A percentile compares a stretch with the other conserved stretches of the same genome.
Evolutionary conservation across 2,329 filamentous ascomycete species (phyloP).

Genomic region (Stemphylium beticola): DNA sequence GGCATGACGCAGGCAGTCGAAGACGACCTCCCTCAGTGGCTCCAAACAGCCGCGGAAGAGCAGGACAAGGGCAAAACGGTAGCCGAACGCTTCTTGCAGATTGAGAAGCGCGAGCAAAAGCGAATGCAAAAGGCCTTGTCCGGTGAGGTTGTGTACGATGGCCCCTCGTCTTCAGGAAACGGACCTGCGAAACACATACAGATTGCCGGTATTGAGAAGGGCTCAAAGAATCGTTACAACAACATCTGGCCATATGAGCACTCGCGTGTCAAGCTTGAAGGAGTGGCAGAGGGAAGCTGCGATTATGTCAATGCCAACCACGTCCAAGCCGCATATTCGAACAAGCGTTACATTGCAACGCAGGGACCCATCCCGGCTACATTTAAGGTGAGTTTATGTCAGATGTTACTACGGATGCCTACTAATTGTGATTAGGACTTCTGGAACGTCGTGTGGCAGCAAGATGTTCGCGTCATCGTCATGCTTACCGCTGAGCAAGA

Average conservation of each 20-base stretch:
- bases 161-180: slow-evolving; percentile 40
- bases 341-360: slow-evolving; percentile 94
- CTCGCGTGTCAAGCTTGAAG: slow-evolving; percentile 79
- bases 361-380: slow-evolving; percentile 93
- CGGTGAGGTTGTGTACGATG: slow-evolving; percentile 64
- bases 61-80: slow-evolving; percentile 79
- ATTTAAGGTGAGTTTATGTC: slow-evolving; percentile 71
- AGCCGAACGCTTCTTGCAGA: slow-evolving; percentile 80
- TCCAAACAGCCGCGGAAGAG: slow-evolving; percentile 70
- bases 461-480: slow-evolving; percentile 91
- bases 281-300: slow-evolving; percentile 70
- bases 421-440: slow-evolving; percentile 72
- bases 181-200: slow-evolving; percentile 63
- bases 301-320: slow-evolving; percentile 97
- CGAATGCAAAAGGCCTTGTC: slow-evolving; percentile 88
- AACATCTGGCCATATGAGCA: slow-evolving; percentile 98
- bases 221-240: slow-evolving; percentile 95
- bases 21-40: slow-evolving; percentile 74
- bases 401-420: background rate
- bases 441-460: slow-evolving; percentile 97
- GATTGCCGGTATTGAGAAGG: slow-evolving; percentile 92
- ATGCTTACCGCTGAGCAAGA: slow-evolving; percentile 96
- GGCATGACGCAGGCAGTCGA: slow-evolving; percentile 56
- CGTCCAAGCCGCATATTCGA: slow-evolving; percentile 77
- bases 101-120: slow-evolving; percentile 84